A percentile compares a stretch with the other conserved stretches of the same genome.
Evolutionary conservation across 768 basidiomycete genomes (phyloP).

Genomic region (Podaxis sp.): DNA sequence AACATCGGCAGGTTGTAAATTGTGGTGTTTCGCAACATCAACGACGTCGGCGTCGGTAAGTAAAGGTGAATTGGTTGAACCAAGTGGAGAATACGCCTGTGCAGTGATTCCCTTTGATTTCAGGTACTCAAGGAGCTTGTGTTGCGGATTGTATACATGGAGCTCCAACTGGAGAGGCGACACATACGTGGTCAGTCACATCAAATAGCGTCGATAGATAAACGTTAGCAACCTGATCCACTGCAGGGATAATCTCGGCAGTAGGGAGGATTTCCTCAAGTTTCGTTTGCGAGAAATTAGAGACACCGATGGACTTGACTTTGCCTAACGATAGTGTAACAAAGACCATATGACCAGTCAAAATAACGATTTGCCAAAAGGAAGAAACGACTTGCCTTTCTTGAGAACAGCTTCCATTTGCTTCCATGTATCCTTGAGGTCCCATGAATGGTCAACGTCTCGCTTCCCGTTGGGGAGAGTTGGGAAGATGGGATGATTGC

Average conservation of each 20-base stretch:
- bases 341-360: background rate
- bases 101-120: constrained; percentile 66
- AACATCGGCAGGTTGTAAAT: constrained; percentile 53
- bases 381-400: constrained; percentile 45
- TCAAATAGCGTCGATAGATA: constrained; percentile 8
- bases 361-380: background rate
- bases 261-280: constrained; percentile 38
- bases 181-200: constrained; percentile 9
- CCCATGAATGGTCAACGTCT: constrained; percentile 67
- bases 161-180: constrained; percentile 56
- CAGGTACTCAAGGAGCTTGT: constrained; percentile 62
- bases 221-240: constrained; percentile 39
- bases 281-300: constrained; percentile 61
- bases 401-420: constrained; percentile 76
- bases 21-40: constrained; percentile 59
- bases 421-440: constrained; percentile 75
- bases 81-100: constrained; percentile 83
- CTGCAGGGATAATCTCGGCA: constrained; percentile 42
- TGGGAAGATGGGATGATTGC: constrained; percentile 61
- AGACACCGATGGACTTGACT: constrained; percentile 53
- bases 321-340: constrained; percentile 27
- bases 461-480: constrained; percentile 61
- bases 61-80: constrained; percentile 65
- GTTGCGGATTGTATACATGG: constrained; percentile 76
- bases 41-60: constrained; percentile 60